Evolutionary conservation across 495 filamentous ascomycete genomes (phyloP).

Genomic region (Aspergillus sclerotiicarbonarius): DNA sequence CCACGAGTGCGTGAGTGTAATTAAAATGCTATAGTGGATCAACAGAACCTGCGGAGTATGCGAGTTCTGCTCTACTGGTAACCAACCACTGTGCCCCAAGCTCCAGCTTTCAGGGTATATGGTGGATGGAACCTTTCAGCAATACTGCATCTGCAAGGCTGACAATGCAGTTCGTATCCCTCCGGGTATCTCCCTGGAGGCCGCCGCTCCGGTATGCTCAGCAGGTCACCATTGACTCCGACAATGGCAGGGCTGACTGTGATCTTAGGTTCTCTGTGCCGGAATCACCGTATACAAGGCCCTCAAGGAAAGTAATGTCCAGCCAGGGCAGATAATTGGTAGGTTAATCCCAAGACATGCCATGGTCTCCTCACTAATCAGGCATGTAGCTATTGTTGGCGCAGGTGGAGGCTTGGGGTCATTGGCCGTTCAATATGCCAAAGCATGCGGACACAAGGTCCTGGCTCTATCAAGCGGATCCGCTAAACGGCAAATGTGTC

Average conservation of each 20-base stretch:
- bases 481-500: conserved; percentile 1
- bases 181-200: conserved; percentile 8
- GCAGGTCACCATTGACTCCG: not conserved
- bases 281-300: conserved; percentile 19
- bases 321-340: conserved; percentile 14
- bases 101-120: conserved; percentile 13
- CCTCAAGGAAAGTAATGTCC: conserved; percentile 12
- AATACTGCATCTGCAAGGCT: conserved; percentile 17
- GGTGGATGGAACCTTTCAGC: conserved; percentile 21
- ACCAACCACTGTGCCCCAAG: conserved; percentile 12
- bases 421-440: conserved; percentile 7
- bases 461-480: not conserved
- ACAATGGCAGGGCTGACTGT: not conserved
- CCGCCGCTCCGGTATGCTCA: conserved; percentile 10
- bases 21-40: conserved; percentile 3
- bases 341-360: not conserved
- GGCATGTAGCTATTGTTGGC: conserved; percentile 4
- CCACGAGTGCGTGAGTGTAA: not conserved
- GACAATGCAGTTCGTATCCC: conserved; percentile 12
- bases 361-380: not conserved
- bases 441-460: conserved; percentile 6
- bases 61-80: conserved; percentile 11
- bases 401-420: conserved; percentile 7
- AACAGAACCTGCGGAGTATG: conserved; percentile 13
- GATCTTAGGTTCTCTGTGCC: conserved; percentile 13